phyloP scores from a whole-genome alignment of 805 yeast species.

The Yamadazyma scolyti region DNA sequence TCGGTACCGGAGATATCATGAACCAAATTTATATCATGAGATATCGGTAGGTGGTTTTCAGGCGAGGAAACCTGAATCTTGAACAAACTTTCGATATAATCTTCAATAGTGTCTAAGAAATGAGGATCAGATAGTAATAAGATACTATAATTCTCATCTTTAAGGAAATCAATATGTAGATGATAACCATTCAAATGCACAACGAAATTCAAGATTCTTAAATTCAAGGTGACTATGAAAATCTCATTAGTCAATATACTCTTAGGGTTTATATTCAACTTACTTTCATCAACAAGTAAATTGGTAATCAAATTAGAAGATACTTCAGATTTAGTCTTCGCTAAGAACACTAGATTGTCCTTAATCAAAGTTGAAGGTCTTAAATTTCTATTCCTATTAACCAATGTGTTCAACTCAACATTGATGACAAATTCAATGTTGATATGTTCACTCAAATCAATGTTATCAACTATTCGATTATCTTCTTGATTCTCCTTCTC shows the following conservation, averaged over 20 bases:
- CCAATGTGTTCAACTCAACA: constrained; percentile 32
- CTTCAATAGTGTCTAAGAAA: constrained; percentile 21
- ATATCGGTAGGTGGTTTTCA: no score
- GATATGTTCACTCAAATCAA: constrained; percentile 7
- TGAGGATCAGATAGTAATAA: constrained; percentile 24
- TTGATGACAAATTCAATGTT: constrained; percentile 22
- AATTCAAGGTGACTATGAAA: constrained; percentile 28
- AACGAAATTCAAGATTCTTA: constrained; percentile 20
- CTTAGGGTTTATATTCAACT: constrained; percentile 5
- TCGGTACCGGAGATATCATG: constrained; percentile 13
- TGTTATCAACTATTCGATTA: constrained; percentile 7
- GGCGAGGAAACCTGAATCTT: no score
- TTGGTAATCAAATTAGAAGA: constrained; percentile 3
- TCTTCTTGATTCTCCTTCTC: constrained; percentile 3
- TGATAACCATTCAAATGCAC: constrained; percentile 11
- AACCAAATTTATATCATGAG: constrained; percentile 6
- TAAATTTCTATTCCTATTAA: constrained; percentile 24
- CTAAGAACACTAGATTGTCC: constrained; percentile 31
- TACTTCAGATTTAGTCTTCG: constrained; percentile 14
- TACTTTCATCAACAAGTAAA: constrained; percentile 3
- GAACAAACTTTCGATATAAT: constrained; percentile 19
- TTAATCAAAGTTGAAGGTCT: constrained; percentile 31
- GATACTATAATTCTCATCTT: constrained; percentile 28
- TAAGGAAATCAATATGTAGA: constrained; percentile 19
- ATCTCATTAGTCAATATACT: constrained; percentile 19